Evolutionary conservation across 2,329 filamentous ascomycete species (phyloP), one percentile per base, ranked within the genome.

Genomic region (Lachnellula hyalina): DNA sequence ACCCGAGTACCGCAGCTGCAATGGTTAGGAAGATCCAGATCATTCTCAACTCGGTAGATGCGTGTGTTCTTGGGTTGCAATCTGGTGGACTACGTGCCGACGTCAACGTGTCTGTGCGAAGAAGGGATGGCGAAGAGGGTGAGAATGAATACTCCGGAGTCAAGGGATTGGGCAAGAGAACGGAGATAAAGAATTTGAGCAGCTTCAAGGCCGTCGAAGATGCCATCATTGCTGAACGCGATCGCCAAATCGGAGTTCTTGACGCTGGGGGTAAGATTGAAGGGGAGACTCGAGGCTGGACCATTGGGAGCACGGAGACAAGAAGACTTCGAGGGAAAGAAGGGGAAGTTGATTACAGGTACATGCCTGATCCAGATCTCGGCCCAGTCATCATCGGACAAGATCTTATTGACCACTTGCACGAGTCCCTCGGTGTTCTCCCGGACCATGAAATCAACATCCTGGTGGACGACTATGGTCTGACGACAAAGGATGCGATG

Each of bases 291-390:
- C 82, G 94, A 54, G 93, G 94, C 5, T 99, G 92, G 91, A 88
- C 90, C 1, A 80, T 96, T 23, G 91, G 91, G 2, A 86, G 84
- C 59, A 90, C 83, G 4, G 86, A 91, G 68, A 97, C 94, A 3
- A 84, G 83, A 55, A 81, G 87, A 41, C 75, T 99, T 44, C 82
- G 94, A 65, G 90, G 90, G 25, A 99, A 99, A 71, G 94, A 97
- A 71, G 94, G 94, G 47, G 93, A 96, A 68, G 91, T 97, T 5
- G 94, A 99, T 71, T 99, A 99, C 71, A 81, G 94, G 42, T 99
- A 99, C 69, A 97, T 99, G 93, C 93, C 94, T 0, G 94, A 99
- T 69, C 90, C 94, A 5, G 94, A 99, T 68, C 78, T 99, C 14
- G 80, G 83, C 0, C 90, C 94, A 1, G 77, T 99, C 1, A 69